Base-by-base conservation (phyloP, 352 stramenopile species). In the Ochromonadaceae sp. region DNA sequence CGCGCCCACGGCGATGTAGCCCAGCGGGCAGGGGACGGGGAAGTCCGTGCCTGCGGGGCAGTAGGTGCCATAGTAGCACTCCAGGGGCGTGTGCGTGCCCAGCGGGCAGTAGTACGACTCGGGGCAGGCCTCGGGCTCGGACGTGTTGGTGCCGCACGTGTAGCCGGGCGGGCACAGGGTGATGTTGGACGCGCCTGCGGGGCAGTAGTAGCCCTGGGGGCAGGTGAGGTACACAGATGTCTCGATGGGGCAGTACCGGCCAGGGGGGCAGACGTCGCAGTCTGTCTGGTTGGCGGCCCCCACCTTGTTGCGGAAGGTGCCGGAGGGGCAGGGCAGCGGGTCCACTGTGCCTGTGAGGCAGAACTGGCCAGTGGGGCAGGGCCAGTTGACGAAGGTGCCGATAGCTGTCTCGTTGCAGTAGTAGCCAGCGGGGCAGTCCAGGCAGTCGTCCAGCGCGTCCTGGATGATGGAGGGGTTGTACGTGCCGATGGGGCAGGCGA, bases 11-110 rank as follows among this genome's bases (percentile, higher is more conserved):
- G 78, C 82, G 14, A 81, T 67, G 32, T 81, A 89, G 0, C 84
- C 84, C 1, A 86, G 63, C 7, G 82, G 83, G 67, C 85, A 93
- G 3, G 81, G 77, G 15, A 85, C 67, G 31, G 83, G 77, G 0
- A 62, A 71, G 34, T 56, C 62, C 2, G 79, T 80, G 42, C 69
- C 74, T 25, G n/a, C 42, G 0, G 83, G 81, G 40, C 82, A 91
- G 48, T 89, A 91, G 48, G 4, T 42, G 39, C 56, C 56, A 17
- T 41, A 41, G 2, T 53, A 4, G 25, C 36, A 65, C n/a, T 10
- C 14, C 20, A 28, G 17, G n/a, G 38, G 36, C 2, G 12, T n/a
- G n/a, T 10, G 32, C 25, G 82, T 75, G 0, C 46, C 15, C 2
- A 22, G 5, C 26, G 44, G 43, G 38, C 59, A 65, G 7, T 62